Evolutionary conservation across 805 yeast species (phyloP).

Genomic region (Candida tibetensis): DNA sequence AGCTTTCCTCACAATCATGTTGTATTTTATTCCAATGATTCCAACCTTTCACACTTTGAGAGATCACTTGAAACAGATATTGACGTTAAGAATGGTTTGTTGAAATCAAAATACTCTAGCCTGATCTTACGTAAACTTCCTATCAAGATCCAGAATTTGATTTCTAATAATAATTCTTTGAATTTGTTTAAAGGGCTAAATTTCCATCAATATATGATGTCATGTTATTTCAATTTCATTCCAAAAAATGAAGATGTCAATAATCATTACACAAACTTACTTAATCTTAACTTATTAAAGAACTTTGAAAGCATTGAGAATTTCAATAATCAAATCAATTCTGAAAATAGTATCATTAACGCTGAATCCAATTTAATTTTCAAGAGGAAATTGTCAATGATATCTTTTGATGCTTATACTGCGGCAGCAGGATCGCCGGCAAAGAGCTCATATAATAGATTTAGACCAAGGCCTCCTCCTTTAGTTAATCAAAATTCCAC

Average conservation of each 20-base stretch:
- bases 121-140: constrained; percentile 29
- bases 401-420: constrained; percentile 10
- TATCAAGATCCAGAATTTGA: constrained; percentile 31
- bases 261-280: constrained; percentile 37
- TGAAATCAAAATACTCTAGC: constrained; percentile 20
- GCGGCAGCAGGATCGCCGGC: neutral
- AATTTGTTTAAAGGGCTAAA: constrained; percentile 32
- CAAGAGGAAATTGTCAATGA: constrained; percentile 25
- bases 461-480: constrained; percentile 1
- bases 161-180: constrained; percentile 27
- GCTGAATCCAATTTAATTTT: constrained; percentile 23
- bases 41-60: constrained; percentile 35
- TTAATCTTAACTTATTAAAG: constrained; percentile 36
- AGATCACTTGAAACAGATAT: constrained; percentile 26
- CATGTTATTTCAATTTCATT: constrained; percentile 37
- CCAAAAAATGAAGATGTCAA: constrained; percentile 27
- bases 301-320: constrained; percentile 34
- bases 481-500: constrained; percentile 5
- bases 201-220: constrained; percentile 37
- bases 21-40: constrained; percentile 36
- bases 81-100: constrained; percentile 20
- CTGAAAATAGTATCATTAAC: constrained; percentile 9
- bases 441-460: neutral
- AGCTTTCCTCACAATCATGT: constrained; percentile 35
- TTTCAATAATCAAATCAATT: constrained; percentile 25